Base-by-base conservation (phyloP, 176 grass and related monocot species). In the Cymbopogon citratus region DNA sequence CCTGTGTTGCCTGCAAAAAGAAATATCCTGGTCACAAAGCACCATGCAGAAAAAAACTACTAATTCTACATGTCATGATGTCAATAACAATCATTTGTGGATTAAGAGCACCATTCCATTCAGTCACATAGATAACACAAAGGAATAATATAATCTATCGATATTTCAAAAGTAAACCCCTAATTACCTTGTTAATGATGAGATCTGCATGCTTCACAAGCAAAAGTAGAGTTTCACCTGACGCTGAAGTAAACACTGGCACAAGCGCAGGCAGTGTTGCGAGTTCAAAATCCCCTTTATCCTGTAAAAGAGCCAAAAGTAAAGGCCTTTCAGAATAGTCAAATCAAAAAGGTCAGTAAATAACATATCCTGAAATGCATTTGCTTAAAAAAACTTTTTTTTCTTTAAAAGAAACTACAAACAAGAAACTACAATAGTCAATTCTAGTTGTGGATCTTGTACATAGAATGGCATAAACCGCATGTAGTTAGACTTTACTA, bases 181-280 rank as follows among this genome's bases (percentile, higher is more conserved):
- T 23, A 25, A 49, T 80, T 85, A 99, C 97, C 91, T 99, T 99
- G 83, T 90, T 89, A 70, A 99, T 96, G 83, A 99, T 93, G 70
- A 96, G 89, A 74, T 99, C 93, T 0, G 93, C 87, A 85, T 96
- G 91, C 84, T 95, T 99, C 79, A 96, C 85, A 78, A 99, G 93
- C 75, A 99, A 67, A 85, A 99, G 91, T 85, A 99, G 97, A 52
- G 97, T 99, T 90, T 99, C 97, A 15, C 97, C 97, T 77, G 91
- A 90, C 63, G 93, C 97, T 77, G 97, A 96, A 87, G 85, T 92
- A 85, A 99, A 91, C 38, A 99, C 97, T 74, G 97, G 97, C 49
- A 96, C 89, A 76, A 99, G 87, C 14, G 97, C 91, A 78, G 97
- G 93, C 51, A 99, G 66, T 39, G 97, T 99, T 83, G 97, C 95